Evolutionary conservation across 345 rosid species (phyloP).

Genomic region (Populus pruinosa): DNA sequence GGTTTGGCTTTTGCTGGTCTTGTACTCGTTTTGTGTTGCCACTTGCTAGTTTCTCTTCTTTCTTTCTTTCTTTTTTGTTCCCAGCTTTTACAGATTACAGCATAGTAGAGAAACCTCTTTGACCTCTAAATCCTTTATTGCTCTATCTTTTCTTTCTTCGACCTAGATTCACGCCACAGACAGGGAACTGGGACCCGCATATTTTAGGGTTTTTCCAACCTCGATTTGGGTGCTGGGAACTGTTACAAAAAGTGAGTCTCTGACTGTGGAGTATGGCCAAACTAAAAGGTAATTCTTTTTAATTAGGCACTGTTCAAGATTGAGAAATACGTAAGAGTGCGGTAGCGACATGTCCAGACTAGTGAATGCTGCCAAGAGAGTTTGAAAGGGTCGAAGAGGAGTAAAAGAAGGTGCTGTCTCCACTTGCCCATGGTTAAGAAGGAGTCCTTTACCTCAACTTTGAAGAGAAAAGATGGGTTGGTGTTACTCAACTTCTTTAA

Average conservation of each 20-base stretch:
- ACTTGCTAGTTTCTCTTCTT: neutral
- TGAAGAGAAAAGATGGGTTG: neutral
- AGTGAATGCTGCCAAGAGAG: too few relatives aligned
- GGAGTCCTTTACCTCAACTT: too few relatives aligned
- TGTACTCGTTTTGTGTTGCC: too few relatives aligned
- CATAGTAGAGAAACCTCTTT: neutral
- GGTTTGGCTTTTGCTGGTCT: neutral
- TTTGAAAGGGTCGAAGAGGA: too few relatives aligned
- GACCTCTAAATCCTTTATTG: neutral
- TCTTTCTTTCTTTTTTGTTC: neutral
- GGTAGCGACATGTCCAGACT: too few relatives aligned
- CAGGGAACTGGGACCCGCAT: slow-evolving; percentile 14
- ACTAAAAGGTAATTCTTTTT: slow-evolving; percentile 3
- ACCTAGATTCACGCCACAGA: slow-evolving; percentile 23
- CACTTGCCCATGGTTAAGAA: too few relatives aligned
- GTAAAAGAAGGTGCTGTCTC: too few relatives aligned
- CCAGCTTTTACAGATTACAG: neutral
- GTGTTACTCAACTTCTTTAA: too few relatives aligned
- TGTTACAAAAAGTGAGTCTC: slow-evolving; percentile 12
- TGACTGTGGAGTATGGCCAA: neutral
- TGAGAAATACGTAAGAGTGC: neutral
- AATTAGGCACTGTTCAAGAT: too few relatives aligned
- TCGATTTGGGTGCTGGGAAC: slow-evolving; percentile 12
- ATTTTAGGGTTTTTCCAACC: neutral
- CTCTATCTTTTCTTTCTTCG: neutral